Percentiles rank a stretch among this genome's conserved stretches.
phyloP scores from a whole-genome alignment of 2,329 filamentous ascomycete genomes.

The Arthroderma sp. region DNA sequence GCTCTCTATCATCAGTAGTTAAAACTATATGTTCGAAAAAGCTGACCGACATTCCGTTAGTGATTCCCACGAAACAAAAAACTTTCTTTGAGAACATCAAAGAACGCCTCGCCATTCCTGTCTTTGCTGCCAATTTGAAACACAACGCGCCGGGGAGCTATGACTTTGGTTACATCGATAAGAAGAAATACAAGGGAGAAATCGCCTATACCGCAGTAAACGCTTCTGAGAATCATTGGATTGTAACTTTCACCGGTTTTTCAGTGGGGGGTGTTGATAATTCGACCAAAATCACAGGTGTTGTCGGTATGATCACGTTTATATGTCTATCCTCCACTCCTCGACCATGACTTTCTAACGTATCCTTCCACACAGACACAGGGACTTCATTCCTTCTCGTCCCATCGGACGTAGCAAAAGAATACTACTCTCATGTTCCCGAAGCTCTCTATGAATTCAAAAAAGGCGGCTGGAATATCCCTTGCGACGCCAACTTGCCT shows the following conservation, averaged over 20 bases:
- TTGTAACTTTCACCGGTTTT: slow-evolving; percentile 46
- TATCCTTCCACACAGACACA: slow-evolving; percentile 37
- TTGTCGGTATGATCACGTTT: slow-evolving; percentile 12
- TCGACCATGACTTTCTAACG: neutral
- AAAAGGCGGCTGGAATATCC: slow-evolving; percentile 42
- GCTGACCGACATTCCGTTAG: slow-evolving; percentile 3
- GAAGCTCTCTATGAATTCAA: slow-evolving; percentile 34
- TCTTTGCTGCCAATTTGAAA: slow-evolving; percentile 59
- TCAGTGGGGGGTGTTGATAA: slow-evolving; percentile 32
- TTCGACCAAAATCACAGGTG: slow-evolving; percentile 8
- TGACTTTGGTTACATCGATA: slow-evolving; percentile 60
- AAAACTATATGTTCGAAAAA: slow-evolving; percentile 2
- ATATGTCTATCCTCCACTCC: neutral
- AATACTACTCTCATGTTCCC: slow-evolving; percentile 46
- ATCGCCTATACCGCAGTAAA: slow-evolving; percentile 52
- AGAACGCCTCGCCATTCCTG: slow-evolving; percentile 43
- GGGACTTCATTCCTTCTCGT: slow-evolving; percentile 55
- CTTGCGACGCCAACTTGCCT: slow-evolving; percentile 41
- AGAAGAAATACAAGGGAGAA: slow-evolving; percentile 46
- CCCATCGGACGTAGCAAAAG: slow-evolving; percentile 38
- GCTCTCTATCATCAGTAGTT: neutral
- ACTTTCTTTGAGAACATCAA: slow-evolving; percentile 64
- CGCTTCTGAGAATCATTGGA: slow-evolving; percentile 53
- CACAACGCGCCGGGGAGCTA: slow-evolving; percentile 49
- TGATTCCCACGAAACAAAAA: slow-evolving; percentile 35